A percentile compares a stretch with the other conserved stretches of the same genome.
phyloP scores from a whole-genome alignment of 2,329 filamentous ascomycete genomes.

The Karstenula rhodostoma region DNA sequence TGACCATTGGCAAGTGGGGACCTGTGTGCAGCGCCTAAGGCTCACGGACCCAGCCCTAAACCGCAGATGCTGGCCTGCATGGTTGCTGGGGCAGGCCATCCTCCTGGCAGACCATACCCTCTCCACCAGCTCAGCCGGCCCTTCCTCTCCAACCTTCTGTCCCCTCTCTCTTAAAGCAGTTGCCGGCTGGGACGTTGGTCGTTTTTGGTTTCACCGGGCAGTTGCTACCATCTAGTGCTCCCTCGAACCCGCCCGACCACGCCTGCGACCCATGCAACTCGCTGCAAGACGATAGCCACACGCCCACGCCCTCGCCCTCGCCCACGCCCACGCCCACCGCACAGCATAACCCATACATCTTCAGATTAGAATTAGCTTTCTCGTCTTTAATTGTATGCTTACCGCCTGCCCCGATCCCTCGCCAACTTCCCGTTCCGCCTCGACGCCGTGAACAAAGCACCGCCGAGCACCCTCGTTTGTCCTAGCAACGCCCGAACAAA shows the following conservation, averaged over 20 bases:
- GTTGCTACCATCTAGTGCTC: slow-evolving; percentile 30
- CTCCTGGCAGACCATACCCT: slow-evolving; percentile 47
- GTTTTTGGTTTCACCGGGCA: slow-evolving; percentile 36
- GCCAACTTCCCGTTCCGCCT: slow-evolving; percentile 29
- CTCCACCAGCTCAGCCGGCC: slow-evolving; percentile 40
- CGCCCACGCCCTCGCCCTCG: slow-evolving; percentile 28
- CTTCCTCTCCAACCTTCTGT: slow-evolving; percentile 49
- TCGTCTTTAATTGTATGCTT: slow-evolving; percentile 47
- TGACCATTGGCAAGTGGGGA: slow-evolving; percentile 18
- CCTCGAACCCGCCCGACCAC: slow-evolving; percentile 29
- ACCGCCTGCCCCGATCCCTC: slow-evolving; percentile 28
- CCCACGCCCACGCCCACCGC: slow-evolving; percentile 27
- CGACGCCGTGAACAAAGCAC: slow-evolving; percentile 27
- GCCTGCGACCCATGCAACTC: slow-evolving; percentile 34
- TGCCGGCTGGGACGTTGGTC: slow-evolving; percentile 36
- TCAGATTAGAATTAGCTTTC: slow-evolving; percentile 52
- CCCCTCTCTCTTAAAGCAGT: slow-evolving; percentile 29
- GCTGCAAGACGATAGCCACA: slow-evolving; percentile 32
- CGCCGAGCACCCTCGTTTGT: slow-evolving; percentile 25
- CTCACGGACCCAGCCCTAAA: slow-evolving; percentile 39
- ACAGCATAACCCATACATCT: slow-evolving; percentile 46
- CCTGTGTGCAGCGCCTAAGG: slow-evolving; percentile 39
- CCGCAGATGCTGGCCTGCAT: slow-evolving; percentile 30
- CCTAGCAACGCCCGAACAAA: slow-evolving; percentile 23
- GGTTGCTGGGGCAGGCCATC: slow-evolving; percentile 33